Conservation (phyloP, 805 yeast species). For the Metschnikowia santaceciliae region DNA sequence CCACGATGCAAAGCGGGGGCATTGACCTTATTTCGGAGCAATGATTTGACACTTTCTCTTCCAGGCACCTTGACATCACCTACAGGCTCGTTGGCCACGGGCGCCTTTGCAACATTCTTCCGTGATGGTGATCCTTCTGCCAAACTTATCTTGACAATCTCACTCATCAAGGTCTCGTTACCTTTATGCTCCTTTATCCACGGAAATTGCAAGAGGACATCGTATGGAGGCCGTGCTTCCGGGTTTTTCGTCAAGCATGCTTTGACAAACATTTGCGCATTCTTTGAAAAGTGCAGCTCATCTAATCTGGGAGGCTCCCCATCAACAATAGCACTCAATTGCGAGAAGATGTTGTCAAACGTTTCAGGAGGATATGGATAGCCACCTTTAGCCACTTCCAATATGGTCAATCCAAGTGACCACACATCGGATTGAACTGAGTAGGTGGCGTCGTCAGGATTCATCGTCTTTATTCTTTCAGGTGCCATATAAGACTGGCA, state of each 20-base stretch:
- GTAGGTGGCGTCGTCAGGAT: constrained; percentile 74
- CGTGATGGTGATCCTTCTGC: constrained; percentile 8
- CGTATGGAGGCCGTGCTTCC: constrained; percentile 74
- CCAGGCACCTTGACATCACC: constrained; percentile 10
- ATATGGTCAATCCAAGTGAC: constrained; percentile 83
- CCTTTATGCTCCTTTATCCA: constrained; percentile 64
- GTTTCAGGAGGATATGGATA: constrained; percentile 98
- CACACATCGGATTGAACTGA: constrained; percentile 94
- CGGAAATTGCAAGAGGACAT: constrained; percentile 69
- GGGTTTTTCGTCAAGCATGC: constrained; percentile 80
- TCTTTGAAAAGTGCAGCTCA: constrained; percentile 47
- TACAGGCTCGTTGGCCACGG: constrained; percentile 8
- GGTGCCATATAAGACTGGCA: constrained; percentile 99
- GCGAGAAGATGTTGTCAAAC: constrained; percentile 83
- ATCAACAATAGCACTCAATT: constrained; percentile 84
- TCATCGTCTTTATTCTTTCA: constrained; percentile 76
- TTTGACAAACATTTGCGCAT: constrained; percentile 77
- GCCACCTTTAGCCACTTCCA: constrained; percentile 85
- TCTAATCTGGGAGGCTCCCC: constrained; percentile 27
- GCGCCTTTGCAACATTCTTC: constrained; percentile 16
- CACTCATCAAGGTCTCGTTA: constrained; percentile 27
- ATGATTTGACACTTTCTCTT: constrained; percentile 34
- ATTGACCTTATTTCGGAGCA: constrained; percentile 37
- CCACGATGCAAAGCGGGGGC: constrained; percentile 45
- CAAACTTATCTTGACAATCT: constrained; percentile 23